Evolutionary conservation across 2,329 filamentous ascomycete genomes (phyloP).

Genomic region (Fusarium incarnatum): DNA sequence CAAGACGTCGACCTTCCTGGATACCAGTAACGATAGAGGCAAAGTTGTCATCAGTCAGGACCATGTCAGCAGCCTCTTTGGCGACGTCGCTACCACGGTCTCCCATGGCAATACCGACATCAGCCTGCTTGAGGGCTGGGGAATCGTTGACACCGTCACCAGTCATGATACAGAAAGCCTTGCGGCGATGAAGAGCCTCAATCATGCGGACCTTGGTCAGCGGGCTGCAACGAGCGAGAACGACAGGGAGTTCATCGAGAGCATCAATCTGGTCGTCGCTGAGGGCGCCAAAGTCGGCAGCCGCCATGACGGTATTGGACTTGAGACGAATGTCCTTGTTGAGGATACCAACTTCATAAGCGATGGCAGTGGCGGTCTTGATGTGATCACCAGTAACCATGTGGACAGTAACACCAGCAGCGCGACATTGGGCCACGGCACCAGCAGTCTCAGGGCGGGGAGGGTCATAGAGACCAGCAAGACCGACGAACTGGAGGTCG

Average conservation of each 20-base stretch:
- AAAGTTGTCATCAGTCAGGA: slow-evolving; percentile 89
- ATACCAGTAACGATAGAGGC: slow-evolving; percentile 81
- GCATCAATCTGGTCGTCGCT: slow-evolving; percentile 71
- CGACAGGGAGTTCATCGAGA: slow-evolving; percentile 70
- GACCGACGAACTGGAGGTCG: slow-evolving; percentile 72
- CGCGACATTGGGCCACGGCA: slow-evolving; percentile 68
- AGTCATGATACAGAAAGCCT: slow-evolving; percentile 78
- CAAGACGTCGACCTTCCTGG: slow-evolving; percentile 75
- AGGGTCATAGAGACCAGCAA: slow-evolving; percentile 79
- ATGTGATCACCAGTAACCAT: slow-evolving; percentile 79
- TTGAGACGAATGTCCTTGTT: slow-evolving; percentile 51
- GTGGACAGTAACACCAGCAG: slow-evolving; percentile 73
- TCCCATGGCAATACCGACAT: slow-evolving; percentile 83
- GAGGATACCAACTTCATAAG: slow-evolving; percentile 73
- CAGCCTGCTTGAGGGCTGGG: slow-evolving; percentile 76
- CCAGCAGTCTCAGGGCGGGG: slow-evolving; percentile 74
- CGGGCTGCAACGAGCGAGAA: slow-evolving; percentile 76
- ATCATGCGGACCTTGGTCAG: slow-evolving; percentile 81
- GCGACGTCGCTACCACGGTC: slow-evolving; percentile 77
- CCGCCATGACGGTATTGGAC: slow-evolving; percentile 67
- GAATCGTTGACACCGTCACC: slow-evolving; percentile 82
- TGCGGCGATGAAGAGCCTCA: slow-evolving; percentile 76
- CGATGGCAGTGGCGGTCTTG: slow-evolving; percentile 74
- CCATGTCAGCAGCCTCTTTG: slow-evolving; percentile 87
- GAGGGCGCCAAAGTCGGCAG: slow-evolving; percentile 71